Conservation (phyloP, 2,329 filamentous ascomycete genomes). For the Annulohypoxylon truncatum region DNA sequence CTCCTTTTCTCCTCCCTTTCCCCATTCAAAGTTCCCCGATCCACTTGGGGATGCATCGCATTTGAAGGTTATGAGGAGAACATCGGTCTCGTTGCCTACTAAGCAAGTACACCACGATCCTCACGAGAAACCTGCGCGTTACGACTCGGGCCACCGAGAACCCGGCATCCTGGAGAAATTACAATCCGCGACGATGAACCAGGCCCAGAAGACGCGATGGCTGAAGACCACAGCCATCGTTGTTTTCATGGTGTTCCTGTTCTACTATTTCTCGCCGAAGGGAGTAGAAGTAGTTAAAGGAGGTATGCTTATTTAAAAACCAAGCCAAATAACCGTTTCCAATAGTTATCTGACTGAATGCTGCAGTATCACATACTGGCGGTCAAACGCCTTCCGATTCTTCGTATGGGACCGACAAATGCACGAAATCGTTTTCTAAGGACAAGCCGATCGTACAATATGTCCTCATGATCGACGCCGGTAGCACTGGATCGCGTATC, state of each 20-base stretch:
- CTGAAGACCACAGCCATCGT: slow-evolving; percentile 73
- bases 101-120: slow-evolving; percentile 70
- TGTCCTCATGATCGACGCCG: slow-evolving; percentile 98
- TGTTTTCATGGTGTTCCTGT: slow-evolving; percentile 68
- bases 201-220: slow-evolving; percentile 74
- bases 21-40: slow-evolving; percentile 8
- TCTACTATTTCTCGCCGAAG: slow-evolving; percentile 72
- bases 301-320: slow-evolving; percentile 50
- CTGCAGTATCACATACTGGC: slow-evolving; percentile 46
- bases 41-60: slow-evolving; percentile 44
- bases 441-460: slow-evolving; percentile 97
- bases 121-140: slow-evolving; percentile 73
- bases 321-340: neutral
- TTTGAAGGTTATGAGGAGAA: slow-evolving; percentile 68
- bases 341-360: slow-evolving; percentile 35
- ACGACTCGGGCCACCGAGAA: slow-evolving; percentile 61
- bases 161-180: slow-evolving; percentile 64
- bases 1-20: slow-evolving; percentile 38
- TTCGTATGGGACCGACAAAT: slow-evolving; percentile 76
- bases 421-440: slow-evolving; percentile 83
- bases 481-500: slow-evolving; percentile 96
- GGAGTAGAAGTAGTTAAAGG: slow-evolving; percentile 66
- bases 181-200: slow-evolving; percentile 70
- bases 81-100: slow-evolving; percentile 72
- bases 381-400: slow-evolving; percentile 69